phyloP scores from a whole-genome alignment of 2,329 filamentous ascomycete genomes.

The Penicillium sp. region DNA sequence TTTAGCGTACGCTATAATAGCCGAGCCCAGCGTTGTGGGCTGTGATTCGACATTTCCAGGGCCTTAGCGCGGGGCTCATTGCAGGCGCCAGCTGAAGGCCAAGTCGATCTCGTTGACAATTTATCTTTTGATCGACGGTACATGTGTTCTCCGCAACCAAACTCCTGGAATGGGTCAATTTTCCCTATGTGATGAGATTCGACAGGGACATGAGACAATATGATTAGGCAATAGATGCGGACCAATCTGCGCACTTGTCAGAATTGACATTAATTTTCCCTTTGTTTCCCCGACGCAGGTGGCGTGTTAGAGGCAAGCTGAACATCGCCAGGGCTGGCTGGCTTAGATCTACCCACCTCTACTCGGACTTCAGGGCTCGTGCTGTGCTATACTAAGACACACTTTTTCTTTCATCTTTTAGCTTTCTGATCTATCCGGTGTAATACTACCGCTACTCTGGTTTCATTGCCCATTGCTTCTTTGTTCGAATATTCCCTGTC shows the following conservation, averaged over 20 bases:
- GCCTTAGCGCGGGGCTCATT: conserved; percentile 15
- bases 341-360: not conserved
- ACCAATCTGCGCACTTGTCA: conserved; percentile 1
- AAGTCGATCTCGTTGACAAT: conserved; percentile 6
- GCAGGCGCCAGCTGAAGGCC: conserved; percentile 16
- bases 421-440: conserved; percentile 17
- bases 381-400: not conserved
- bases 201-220: not conserved
- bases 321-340: not conserved
- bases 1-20: conserved; percentile 9
- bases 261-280: not conserved
- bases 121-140: conserved; percentile 11
- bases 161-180: not conserved
- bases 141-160: conserved; percentile 9
- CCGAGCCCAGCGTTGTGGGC: conserved; percentile 9
- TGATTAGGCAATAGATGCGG: not conserved
- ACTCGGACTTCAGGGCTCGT: not conserved
- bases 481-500: not conserved
- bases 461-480: not conserved
- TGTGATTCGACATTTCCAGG: conserved; percentile 14
- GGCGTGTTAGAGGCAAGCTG: not conserved
- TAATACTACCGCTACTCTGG: not conserved
- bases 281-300: not conserved
- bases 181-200: not conserved
- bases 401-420: conserved; percentile 6